Conservation (phyloP, 2,329 filamentous ascomycete species). For the Botrytis fabae region DNA sequence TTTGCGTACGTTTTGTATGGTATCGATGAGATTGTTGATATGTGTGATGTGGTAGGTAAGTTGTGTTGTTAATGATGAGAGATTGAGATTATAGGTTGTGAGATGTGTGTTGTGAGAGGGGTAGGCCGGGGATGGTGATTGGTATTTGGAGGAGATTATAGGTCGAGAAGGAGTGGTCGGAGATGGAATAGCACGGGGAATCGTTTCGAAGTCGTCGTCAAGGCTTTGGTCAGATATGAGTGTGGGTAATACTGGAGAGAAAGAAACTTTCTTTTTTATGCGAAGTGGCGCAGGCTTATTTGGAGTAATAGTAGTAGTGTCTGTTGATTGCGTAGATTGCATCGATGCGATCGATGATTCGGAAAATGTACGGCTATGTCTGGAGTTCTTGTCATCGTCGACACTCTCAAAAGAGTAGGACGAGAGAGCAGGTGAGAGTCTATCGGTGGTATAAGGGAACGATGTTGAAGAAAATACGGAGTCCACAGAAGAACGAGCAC, state of each 20-base stretch:
- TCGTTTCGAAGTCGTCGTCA: not conserved
- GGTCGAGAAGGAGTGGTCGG: not conserved
- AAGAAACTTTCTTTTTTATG: constrained; percentile 39
- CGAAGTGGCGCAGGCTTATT: constrained; percentile 26
- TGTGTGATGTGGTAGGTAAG: constrained; percentile 22
- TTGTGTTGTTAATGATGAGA: constrained; percentile 26
- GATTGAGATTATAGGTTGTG: constrained; percentile 24
- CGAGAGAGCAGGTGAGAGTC: constrained; percentile 26
- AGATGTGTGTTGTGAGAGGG: not conserved
- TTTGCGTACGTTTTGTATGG: constrained; percentile 26
- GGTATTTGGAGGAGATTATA: not conserved
- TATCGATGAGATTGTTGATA: constrained; percentile 26
- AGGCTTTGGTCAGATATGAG: not conserved
- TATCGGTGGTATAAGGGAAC: constrained; percentile 24
- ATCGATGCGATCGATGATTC: constrained; percentile 15
- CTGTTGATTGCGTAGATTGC: not conserved
- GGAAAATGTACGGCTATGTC: constrained; percentile 23
- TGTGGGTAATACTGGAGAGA: constrained; percentile 22
- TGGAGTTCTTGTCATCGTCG: not conserved
- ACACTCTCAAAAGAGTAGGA: constrained; percentile 26
- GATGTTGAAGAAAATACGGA: constrained; percentile 36
- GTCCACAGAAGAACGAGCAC: constrained; percentile 36
- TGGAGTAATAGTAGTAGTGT: not conserved
- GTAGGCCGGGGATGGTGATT: constrained; percentile 3
- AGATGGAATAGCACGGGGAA: not conserved